These are phyloP conservation scores for Moesziomyces aphidis DNA, from an alignment of 1,284 basidiomycete species.

Conservation along the genomic window DNA sequence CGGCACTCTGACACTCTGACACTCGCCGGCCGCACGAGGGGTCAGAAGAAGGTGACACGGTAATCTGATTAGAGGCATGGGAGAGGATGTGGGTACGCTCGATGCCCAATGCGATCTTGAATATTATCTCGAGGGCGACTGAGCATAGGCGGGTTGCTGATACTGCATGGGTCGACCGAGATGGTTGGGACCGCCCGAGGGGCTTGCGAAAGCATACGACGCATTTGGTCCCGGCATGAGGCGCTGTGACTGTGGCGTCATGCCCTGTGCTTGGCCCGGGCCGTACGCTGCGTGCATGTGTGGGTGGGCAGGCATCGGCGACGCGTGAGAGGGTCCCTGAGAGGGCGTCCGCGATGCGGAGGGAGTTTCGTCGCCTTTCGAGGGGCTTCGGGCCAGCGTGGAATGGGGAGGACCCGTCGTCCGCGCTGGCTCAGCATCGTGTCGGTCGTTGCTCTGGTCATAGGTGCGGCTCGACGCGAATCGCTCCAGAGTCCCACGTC, in stretches of 20 bases:
- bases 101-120: too few relatives aligned
- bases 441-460: conserved; percentile 37
- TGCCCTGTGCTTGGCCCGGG: conserved; percentile 1
- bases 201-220: conserved; percentile 35
- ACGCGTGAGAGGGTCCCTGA: conserved; percentile 3
- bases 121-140: background rate
- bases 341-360: conserved; percentile 2
- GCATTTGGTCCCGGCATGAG: conserved; percentile 23
- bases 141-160: conserved; percentile 3
- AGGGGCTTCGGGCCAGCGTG: background rate
- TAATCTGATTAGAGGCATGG: background rate
- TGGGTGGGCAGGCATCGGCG: conserved; percentile 28
- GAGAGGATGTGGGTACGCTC: too few relatives aligned
- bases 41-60: background rate
- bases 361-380: conserved; percentile 5
- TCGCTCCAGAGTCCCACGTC: conserved; percentile 32
- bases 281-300: conserved; percentile 17
- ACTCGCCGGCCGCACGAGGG: too few relatives aligned
- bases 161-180: conserved; percentile 14
- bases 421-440: conserved; percentile 32
- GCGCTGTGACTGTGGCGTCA: conserved; percentile 31
- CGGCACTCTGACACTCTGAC: background rate
- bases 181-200: conserved; percentile 14
- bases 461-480: conserved; percentile 42
- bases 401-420: background rate